phyloP scores from a whole-genome alignment of 257 asterid species.

The Nicotiana obtusifolia region DNA sequence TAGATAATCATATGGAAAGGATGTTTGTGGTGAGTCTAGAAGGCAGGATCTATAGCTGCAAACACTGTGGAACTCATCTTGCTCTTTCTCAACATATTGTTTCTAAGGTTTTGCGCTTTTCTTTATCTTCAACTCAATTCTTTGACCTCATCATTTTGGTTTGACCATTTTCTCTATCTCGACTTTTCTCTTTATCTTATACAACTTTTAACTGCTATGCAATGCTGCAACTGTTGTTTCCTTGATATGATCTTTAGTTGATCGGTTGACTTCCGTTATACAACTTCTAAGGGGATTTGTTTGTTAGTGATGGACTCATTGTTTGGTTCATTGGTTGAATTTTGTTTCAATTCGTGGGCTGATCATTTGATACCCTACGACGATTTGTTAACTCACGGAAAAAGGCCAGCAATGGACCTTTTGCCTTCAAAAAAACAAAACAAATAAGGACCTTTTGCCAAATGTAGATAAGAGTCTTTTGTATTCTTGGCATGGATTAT shows the following conservation, averaged over 20 bases:
- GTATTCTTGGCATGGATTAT: no score
- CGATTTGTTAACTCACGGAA: no score
- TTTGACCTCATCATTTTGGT: no score
- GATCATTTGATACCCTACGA: no score
- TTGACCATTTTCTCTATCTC: no score
- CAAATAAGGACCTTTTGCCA: no score
- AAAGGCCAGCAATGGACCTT: no score
- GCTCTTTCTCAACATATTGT: conserved; percentile 56
- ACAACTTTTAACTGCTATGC: no score
- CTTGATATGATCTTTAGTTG: not conserved
- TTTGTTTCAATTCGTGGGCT: not conserved
- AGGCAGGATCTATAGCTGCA: conserved; percentile 83
- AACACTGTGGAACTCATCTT: conserved; percentile 82
- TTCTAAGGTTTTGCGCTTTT: conserved; percentile 52
- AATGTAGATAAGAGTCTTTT: no score
- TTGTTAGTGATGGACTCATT: not conserved
- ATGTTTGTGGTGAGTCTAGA: conserved; percentile 12
- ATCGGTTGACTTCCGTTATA: not conserved
- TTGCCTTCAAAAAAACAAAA: no score
- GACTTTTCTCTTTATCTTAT: no score
- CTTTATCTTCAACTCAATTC: not conserved
- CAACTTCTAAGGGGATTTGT: not conserved
- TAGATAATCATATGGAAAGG: not conserved
- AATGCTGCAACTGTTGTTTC: no score
- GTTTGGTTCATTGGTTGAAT: not conserved